These are phyloP conservation scores for Triticum turgidum DNA, from an alignment of 176 grass and related monocot genomes.

Conservation along the genomic window DNA sequence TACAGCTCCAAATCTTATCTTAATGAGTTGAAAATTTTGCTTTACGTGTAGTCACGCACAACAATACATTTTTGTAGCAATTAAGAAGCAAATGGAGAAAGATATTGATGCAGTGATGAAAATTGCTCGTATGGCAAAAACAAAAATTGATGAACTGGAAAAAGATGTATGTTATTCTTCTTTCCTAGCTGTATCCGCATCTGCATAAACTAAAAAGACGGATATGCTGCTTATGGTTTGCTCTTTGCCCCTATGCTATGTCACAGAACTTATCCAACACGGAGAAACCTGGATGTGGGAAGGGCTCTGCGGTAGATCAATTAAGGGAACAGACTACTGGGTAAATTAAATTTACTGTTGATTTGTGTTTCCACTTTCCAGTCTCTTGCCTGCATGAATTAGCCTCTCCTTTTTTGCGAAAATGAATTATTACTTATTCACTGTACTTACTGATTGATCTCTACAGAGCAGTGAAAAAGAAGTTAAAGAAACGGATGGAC, in stretches of 20 bases:
- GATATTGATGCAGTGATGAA: conserved; percentile 96
- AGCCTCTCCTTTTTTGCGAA: no score
- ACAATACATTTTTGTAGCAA: conserved; percentile 53
- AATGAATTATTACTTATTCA: conserved; percentile 11
- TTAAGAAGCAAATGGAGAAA: conserved; percentile 92
- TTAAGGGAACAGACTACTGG: conserved; percentile 84
- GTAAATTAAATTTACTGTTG: conserved; percentile 57
- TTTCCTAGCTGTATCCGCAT: not conserved
- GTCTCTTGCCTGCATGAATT: not conserved
- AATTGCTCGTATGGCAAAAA: conserved; percentile 77
- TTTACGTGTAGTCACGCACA: not conserved
- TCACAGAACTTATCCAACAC: conserved; percentile 79
- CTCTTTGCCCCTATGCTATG: not conserved
- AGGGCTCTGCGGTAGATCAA: conserved; percentile 87
- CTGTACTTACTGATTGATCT: conserved; percentile 17
- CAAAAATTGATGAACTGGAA: conserved; percentile 89
- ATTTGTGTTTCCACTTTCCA: not conserved
- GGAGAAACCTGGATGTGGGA: conserved; percentile 89
- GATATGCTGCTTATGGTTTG: conserved; percentile 5
- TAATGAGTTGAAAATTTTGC: no score
- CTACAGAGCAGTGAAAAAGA: conserved; percentile 86
- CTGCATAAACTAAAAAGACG: not conserved
- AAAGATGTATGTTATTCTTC: conserved; percentile 59
- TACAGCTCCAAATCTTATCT: no score
- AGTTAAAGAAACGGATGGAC: conserved; percentile 89